phyloP scores from a whole-genome alignment of 75 land plant species.

The Pinus tabuliformis region DNA sequence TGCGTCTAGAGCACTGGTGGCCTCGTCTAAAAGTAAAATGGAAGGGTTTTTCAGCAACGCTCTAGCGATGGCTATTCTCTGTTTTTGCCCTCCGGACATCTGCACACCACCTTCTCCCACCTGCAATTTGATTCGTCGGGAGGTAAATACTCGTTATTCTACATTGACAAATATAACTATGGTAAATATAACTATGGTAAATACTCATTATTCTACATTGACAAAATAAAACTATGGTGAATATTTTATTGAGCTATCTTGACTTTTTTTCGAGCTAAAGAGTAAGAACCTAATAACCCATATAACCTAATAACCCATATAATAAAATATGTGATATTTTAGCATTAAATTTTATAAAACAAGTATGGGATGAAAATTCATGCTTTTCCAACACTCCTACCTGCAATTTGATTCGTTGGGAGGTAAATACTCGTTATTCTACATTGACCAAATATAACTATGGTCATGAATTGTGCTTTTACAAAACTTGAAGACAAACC shows the following conservation, averaged over 20 bases:
- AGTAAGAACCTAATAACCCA: no score
- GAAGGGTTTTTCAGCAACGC: conserved; percentile 56
- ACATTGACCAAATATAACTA: background rate
- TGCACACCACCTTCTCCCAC: conserved; percentile 68
- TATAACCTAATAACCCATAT: no score
- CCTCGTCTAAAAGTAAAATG: conserved; percentile 64
- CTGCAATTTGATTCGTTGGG: conserved; percentile 13
- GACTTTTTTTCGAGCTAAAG: no score
- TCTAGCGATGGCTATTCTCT: conserved; percentile 63
- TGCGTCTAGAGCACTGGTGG: conserved; percentile 64
- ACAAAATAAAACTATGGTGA: no score
- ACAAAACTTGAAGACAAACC: conserved; percentile 7
- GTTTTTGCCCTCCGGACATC: conserved; percentile 66
- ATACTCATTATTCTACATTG: no score
- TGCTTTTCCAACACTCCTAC: conserved; percentile 30
- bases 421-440: background rate
- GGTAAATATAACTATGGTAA: background rate
- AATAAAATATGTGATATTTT: no score
- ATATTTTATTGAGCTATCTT: no score
- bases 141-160: background rate
- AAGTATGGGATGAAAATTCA: no score
- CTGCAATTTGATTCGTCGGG: conserved; percentile 14
- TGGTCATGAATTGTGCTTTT: no score
- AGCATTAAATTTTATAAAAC: no score
- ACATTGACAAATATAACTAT: no score